Evolutionary conservation across 768 basidiomycete genomes (phyloP).

Genomic region (Candolleomyces aberdarensis): DNA sequence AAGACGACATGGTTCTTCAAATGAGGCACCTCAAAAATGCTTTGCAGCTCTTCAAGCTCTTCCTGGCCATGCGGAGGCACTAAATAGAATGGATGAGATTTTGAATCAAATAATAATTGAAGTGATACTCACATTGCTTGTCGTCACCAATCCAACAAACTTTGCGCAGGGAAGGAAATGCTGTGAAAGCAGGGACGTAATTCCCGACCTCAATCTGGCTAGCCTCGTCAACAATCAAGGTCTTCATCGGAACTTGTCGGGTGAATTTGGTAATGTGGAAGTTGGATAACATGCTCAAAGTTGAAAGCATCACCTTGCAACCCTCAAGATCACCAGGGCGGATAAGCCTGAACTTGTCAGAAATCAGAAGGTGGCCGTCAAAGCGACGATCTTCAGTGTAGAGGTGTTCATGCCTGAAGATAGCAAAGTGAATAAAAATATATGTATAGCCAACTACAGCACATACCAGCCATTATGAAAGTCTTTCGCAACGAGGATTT

Average conservation of each 20-base stretch:
- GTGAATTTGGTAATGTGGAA: constrained; percentile 28
- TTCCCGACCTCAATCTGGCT: constrained; percentile 63
- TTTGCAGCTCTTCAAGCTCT: constrained; percentile 58
- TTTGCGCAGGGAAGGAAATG: constrained; percentile 44
- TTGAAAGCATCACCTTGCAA: constrained; percentile 67
- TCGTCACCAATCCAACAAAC: constrained; percentile 64
- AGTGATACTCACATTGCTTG: constrained; percentile 51
- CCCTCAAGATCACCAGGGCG: constrained; percentile 25
- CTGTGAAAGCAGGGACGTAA: constrained; percentile 40
- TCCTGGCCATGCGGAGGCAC: constrained; percentile 83
- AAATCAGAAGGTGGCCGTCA: constrained; percentile 47
- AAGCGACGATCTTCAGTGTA: constrained; percentile 43
- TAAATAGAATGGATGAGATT: constrained; percentile 25
- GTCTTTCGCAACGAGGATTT: constrained; percentile 64
- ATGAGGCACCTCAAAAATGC: constrained; percentile 76
- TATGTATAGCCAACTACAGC: constrained; percentile 6
- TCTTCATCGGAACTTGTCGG: constrained; percentile 38
- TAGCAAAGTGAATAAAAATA: background rate
- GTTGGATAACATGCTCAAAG: constrained; percentile 72
- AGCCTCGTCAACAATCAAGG: constrained; percentile 63
- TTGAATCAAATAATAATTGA: constrained; percentile 7
- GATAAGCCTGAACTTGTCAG: constrained; percentile 32
- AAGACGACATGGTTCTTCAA: constrained; percentile 48
- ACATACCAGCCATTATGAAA: constrained; percentile 66
- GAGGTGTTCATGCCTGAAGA: constrained; percentile 74